These are phyloP conservation scores for Fusarium succisae DNA, from an alignment of 2,329 filamentous ascomycete species.

Conservation along the genomic window DNA sequence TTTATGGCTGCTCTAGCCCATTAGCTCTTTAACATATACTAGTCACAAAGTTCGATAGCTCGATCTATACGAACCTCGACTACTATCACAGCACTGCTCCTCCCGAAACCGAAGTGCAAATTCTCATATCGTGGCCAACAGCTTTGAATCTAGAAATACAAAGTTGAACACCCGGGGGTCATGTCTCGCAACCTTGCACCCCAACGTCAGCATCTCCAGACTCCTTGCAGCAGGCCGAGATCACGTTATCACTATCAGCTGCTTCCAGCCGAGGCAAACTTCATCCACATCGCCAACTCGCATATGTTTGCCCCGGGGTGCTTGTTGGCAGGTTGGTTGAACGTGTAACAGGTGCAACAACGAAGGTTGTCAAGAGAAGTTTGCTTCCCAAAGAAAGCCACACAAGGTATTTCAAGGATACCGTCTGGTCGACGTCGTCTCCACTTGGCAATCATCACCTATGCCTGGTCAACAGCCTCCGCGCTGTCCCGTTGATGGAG, in stretches of 20 bases:
- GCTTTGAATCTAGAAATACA: not conserved
- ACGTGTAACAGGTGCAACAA: slow-evolving; percentile 3
- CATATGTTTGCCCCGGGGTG: slow-evolving; percentile 13
- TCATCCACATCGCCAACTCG: not conserved
- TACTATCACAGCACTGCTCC: not conserved
- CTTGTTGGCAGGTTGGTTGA: slow-evolving; percentile 23
- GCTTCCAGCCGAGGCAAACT: slow-evolving; percentile 7
- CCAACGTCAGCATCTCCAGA: slow-evolving; percentile 5
- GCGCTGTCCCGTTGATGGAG: slow-evolving; percentile 24
- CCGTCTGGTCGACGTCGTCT: slow-evolving; percentile 12
- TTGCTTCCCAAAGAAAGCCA: slow-evolving; percentile 27
- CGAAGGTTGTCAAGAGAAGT: slow-evolving; percentile 5
- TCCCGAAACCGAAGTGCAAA: not conserved
- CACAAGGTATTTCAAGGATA: slow-evolving; percentile 19
- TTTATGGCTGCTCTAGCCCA: not conserved
- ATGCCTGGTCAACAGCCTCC: slow-evolving; percentile 8
- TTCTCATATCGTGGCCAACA: not conserved
- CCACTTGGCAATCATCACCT: slow-evolving; percentile 9
- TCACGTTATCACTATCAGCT: slow-evolving; percentile 40
- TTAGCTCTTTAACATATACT: not conserved
- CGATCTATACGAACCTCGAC: not conserved
- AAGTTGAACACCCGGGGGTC: slow-evolving; percentile 3
- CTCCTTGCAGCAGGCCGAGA: slow-evolving; percentile 32
- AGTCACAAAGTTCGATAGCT: not conserved
- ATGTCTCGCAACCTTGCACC: slow-evolving; percentile 7